Percentiles rank a stretch among this genome's conserved stretches.
These are phyloP conservation scores for Neospora caninum DNA, from an alignment of 169 alveolate species.

Conservation along the genomic window DNA sequence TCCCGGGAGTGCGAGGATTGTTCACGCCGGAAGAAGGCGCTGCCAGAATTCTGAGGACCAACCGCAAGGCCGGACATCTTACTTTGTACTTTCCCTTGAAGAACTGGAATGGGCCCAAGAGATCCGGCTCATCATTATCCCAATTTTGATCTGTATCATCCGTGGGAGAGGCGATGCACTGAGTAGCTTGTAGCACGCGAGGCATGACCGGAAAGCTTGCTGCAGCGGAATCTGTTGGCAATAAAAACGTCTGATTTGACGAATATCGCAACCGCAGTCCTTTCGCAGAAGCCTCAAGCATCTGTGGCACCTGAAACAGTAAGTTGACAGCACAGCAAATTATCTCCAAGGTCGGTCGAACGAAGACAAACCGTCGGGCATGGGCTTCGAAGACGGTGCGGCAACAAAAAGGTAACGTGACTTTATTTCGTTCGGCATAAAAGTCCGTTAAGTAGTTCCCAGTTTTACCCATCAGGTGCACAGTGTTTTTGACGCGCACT, in stretches of 20 bases:
- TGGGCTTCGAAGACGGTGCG: too few relatives aligned
- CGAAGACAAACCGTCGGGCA: too few relatives aligned
- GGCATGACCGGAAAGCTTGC: background rate
- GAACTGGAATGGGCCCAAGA: slow-evolving; percentile 63
- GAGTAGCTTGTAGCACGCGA: slow-evolving; percentile 8
- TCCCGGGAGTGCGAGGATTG: too few relatives aligned
- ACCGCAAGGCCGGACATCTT: background rate
- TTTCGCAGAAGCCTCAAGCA: background rate
- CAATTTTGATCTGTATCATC: background rate
- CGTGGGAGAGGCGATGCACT: background rate
- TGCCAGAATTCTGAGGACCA: too few relatives aligned
- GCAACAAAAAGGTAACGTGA: too few relatives aligned
- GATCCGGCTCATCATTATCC: slow-evolving; percentile 11
- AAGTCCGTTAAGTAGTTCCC: too few relatives aligned
- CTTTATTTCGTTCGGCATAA: too few relatives aligned
- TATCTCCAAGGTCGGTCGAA: too few relatives aligned
- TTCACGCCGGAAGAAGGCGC: too few relatives aligned
- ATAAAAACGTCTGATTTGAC: background rate
- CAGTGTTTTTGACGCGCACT: too few relatives aligned
- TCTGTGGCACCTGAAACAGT: background rate
- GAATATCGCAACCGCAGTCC: background rate
- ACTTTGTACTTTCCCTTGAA: slow-evolving; percentile 68
- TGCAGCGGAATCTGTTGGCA: background rate
- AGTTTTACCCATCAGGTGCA: too few relatives aligned
- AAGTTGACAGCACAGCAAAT: too few relatives aligned